These are phyloP conservation scores for Torrubiella hemipterigena DNA, from an alignment of 2,329 filamentous ascomycete genomes.

Conservation along the genomic window DNA sequence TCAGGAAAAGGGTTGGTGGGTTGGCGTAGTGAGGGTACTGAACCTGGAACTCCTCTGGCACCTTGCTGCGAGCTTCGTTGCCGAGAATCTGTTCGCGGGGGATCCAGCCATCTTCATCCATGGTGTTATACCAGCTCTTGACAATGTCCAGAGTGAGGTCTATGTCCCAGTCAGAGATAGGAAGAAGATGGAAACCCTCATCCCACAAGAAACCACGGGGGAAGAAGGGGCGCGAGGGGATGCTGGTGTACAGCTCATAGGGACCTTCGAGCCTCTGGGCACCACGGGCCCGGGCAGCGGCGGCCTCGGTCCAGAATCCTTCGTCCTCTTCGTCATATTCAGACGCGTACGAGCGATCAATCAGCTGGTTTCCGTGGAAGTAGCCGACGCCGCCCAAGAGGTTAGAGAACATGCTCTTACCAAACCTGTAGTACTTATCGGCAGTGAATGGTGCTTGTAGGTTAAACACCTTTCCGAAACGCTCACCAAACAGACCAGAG, in stretches of 20 bases:
- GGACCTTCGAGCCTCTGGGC: slow-evolving; percentile 65
- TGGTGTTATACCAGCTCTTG: slow-evolving; percentile 89
- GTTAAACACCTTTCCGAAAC: slow-evolving; percentile 55
- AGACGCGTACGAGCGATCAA: slow-evolving; percentile 81
- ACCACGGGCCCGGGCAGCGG: slow-evolving; percentile 59
- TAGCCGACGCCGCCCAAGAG: slow-evolving; percentile 89
- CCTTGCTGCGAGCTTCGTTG: slow-evolving; percentile 83
- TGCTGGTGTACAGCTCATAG: slow-evolving; percentile 78
- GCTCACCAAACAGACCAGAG: slow-evolving; percentile 57
- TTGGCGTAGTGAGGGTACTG: slow-evolving; percentile 98
- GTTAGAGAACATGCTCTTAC: slow-evolving; percentile 87
- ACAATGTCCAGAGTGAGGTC: slow-evolving; percentile 80
- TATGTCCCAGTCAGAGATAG: slow-evolving; percentile 87
- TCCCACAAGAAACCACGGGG: slow-evolving; percentile 96
- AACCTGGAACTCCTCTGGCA: slow-evolving; percentile 82
- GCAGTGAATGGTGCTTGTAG: slow-evolving; percentile 65
- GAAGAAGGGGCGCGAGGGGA: slow-evolving; percentile 92
- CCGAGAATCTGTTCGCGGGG: slow-evolving; percentile 92
- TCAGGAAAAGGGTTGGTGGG: slow-evolving; percentile 85
- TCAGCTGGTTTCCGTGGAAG: slow-evolving; percentile 78
- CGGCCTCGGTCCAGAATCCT: slow-evolving; percentile 89
- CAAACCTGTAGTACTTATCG: slow-evolving; percentile 65
- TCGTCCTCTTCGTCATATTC: slow-evolving; percentile 95
- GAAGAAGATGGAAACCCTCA: slow-evolving; percentile 89
- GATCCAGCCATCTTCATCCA: slow-evolving; percentile 98